Evolutionary conservation across 225 moss, liverwort and hornwort genomes (phyloP).

Genomic region (Rhytidiadelphus loreus): DNA sequence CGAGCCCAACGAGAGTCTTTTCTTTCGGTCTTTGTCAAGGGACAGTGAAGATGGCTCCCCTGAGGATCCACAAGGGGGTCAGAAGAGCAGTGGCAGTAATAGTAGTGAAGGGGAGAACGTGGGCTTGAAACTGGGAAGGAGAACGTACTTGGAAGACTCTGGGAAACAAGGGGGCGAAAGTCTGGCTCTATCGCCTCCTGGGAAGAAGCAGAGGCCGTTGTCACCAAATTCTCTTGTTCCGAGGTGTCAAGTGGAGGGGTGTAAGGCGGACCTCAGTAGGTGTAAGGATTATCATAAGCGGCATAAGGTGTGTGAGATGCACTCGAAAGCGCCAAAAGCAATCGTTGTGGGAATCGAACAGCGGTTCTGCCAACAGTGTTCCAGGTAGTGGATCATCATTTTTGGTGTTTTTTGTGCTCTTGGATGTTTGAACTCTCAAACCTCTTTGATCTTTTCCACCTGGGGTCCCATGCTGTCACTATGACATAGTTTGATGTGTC

Average conservation of each 20-base stretch:
- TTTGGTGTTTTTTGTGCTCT: not conserved
- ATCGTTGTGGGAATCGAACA: slow-evolving; percentile 59
- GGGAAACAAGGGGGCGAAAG: not conserved
- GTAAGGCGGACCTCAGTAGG: slow-evolving; percentile 67
- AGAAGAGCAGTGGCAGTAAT: slow-evolving; percentile 17
- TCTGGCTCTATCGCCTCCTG: slow-evolving; percentile 18
- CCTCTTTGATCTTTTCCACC: not conserved
- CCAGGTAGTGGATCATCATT: slow-evolving; percentile 3
- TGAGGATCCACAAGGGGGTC: slow-evolving; percentile 3
- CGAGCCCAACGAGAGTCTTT: slow-evolving; percentile 7
- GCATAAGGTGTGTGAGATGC: slow-evolving; percentile 85
- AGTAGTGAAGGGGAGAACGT: slow-evolving; percentile 33
- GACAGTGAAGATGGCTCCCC: not conserved
- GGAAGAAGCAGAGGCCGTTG: slow-evolving; percentile 65
- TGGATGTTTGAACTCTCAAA: not conserved
- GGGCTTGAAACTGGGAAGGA: slow-evolving; percentile 59
- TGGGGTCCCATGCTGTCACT: not conserved
- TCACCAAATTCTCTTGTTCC: slow-evolving; percentile 47
- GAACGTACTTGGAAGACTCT: slow-evolving; percentile 51
- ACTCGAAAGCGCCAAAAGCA: slow-evolving; percentile 77
- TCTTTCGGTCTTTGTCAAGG: slow-evolving; percentile 1
- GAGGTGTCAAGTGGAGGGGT: slow-evolving; percentile 79
- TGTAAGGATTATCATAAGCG: slow-evolving; percentile 86
- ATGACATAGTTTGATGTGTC: not conserved
- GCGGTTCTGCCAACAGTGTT: slow-evolving; percentile 95